A percentile compares a stretch with the other conserved stretches of the same genome.
Evolutionary conservation across 306 rosid species (phyloP).

Genomic region (Pyrus bretschneideri): DNA sequence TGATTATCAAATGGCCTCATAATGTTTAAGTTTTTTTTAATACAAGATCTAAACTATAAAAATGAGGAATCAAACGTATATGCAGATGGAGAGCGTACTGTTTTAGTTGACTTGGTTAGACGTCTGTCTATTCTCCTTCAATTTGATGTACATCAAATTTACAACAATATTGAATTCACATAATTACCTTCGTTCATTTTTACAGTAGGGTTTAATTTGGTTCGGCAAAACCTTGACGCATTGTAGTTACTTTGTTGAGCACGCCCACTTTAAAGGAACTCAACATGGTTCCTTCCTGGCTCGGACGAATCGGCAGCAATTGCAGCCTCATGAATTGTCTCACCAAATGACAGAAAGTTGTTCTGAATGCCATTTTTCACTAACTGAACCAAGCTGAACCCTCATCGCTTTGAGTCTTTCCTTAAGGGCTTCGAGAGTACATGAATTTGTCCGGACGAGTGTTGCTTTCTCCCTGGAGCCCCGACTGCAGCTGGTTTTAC

Average conservation of each 20-base stretch:
- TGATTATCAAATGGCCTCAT: too few species aligned
- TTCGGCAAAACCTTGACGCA: not conserved
- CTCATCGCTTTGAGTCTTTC: slow-evolving; percentile 38
- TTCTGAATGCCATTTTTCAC: not conserved
- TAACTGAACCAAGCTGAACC: slow-evolving; percentile 19
- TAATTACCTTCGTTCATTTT: too few species aligned
- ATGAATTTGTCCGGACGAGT: slow-evolving; percentile 49
- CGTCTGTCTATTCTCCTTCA: too few species aligned
- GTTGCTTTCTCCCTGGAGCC: slow-evolving; percentile 79
- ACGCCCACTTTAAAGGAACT: not conserved
- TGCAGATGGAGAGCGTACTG: too few species aligned
- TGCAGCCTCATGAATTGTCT: slow-evolving; percentile 38
- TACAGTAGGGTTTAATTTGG: not conserved
- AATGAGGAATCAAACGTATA: too few species aligned
- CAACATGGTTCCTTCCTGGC: slow-evolving; percentile 17
- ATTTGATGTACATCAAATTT: too few species aligned
- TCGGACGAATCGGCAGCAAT: slow-evolving; percentile 37
- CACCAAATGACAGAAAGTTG: slow-evolving; percentile 32
- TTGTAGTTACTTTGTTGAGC: slow-evolving; percentile 1
- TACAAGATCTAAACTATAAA: too few species aligned
- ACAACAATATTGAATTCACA: too few species aligned
- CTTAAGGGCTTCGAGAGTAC: slow-evolving; percentile 50
- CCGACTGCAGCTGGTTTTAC: slow-evolving; percentile 53
- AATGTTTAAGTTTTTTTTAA: too few species aligned
- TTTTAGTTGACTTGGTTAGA: too few species aligned